phyloP scores from a whole-genome alignment of 306 rosid genomes.

The Parietaria judaica region DNA sequence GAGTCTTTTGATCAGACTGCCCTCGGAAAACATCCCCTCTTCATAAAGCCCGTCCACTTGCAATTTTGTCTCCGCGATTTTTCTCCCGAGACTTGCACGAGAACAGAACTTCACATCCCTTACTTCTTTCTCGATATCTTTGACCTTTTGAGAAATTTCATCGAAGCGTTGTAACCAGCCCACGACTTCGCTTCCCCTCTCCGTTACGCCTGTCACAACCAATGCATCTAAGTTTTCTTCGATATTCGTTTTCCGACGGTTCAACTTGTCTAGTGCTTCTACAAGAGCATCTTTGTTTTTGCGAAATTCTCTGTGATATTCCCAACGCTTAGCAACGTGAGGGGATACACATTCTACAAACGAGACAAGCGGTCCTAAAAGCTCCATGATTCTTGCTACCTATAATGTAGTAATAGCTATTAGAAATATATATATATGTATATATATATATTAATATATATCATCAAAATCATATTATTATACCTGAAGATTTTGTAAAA shows the following conservation, averaged over 20 bases:
- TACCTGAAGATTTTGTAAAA: too few species aligned
- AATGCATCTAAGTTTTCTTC: background rate
- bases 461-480: too few species aligned
- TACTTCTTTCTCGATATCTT: background rate
- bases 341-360: background rate
- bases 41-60: constrained; percentile 5
- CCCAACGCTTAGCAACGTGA: background rate
- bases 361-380: background rate
- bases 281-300: background rate
- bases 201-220: background rate
- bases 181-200: background rate
- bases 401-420: too few species aligned
- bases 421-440: too few species aligned
- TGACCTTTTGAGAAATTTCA: background rate
- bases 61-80: background rate
- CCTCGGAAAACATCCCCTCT: constrained; percentile 1
- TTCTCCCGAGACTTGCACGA: background rate
- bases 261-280: background rate
- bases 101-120: background rate
- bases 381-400: constrained; percentile 12
- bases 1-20: background rate
- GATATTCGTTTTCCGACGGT: constrained; percentile 1
- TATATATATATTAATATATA: too few species aligned
- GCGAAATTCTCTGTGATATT: constrained; percentile 5
- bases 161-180: constrained; percentile 3